These are phyloP conservation scores for Kazachstania sp. DNA, from an alignment of 1,139 yeast genomes.

Conservation along the genomic window DNA sequence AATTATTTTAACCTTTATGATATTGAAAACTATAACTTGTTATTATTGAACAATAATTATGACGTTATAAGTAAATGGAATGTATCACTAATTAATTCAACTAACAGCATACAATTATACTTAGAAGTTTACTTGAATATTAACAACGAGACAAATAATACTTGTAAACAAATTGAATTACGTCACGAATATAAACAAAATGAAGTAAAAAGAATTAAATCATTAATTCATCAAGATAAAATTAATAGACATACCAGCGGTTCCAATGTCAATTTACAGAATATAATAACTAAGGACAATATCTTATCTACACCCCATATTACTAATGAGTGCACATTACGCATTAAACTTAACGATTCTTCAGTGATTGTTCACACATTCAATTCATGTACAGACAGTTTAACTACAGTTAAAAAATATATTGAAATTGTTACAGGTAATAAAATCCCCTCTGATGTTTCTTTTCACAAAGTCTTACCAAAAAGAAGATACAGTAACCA, in stretches of 20 bases:
- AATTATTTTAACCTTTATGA: not conserved
- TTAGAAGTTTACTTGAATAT: not conserved
- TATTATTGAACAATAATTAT: not conserved
- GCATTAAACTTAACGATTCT: conserved; percentile 24
- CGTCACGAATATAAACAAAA: not conserved
- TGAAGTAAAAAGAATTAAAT: not conserved
- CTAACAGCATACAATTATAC: not conserved
- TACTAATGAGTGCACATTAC: conserved; percentile 19
- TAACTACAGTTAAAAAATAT: conserved; percentile 50
- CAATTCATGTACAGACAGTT: conserved; percentile 12
- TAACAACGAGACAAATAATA: not conserved
- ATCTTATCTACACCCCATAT: not conserved
- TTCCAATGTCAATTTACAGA: not conserved
- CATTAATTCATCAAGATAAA: not conserved
- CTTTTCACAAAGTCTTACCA: conserved; percentile 40
- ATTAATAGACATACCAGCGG: not conserved
- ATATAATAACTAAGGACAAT: not conserved
- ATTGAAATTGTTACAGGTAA: conserved; percentile 44
- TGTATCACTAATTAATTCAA: not conserved
- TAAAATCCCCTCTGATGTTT: conserved; percentile 33
- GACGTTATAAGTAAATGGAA: not conserved
- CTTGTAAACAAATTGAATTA: too few relatives aligned
- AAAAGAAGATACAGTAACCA: not conserved
- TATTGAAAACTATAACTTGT: not conserved
- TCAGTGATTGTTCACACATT: conserved; percentile 19